Percentiles rank a stretch among this genome's conserved stretches.
phyloP scores from a whole-genome alignment of 179 eudicot species.

The Drosera spatulata region DNA sequence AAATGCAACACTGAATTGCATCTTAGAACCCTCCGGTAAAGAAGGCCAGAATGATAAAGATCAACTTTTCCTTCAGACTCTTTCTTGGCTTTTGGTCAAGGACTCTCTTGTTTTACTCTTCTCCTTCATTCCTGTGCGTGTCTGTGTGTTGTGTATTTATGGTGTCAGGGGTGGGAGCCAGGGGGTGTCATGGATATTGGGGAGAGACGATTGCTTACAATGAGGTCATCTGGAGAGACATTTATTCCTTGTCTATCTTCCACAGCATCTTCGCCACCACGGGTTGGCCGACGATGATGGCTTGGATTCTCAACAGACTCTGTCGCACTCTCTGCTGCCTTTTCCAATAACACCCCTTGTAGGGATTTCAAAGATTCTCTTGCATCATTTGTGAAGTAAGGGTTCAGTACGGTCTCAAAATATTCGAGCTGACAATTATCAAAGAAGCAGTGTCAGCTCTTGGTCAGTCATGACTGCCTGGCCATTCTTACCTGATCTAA shows the following conservation, averaged over 20 bases:
- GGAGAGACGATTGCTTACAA: slow-evolving; percentile 45
- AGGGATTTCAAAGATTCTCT: slow-evolving; percentile 77
- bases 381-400: slow-evolving; percentile 71
- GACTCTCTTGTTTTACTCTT: too few species aligned
- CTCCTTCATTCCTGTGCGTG: too few species aligned
- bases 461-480: too few species aligned
- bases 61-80: too few species aligned
- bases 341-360: slow-evolving; percentile 76
- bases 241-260: slow-evolving; percentile 60
- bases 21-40: too few species aligned
- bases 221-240: slow-evolving; percentile 91
- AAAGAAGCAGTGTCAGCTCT: too few species aligned
- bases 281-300: slow-evolving; percentile 64
- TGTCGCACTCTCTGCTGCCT: slow-evolving; percentile 68
- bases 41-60: too few species aligned
- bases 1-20: too few species aligned
- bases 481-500: too few species aligned
- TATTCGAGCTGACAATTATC: slow-evolving; percentile 64
- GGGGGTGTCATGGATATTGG: neutral
- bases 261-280: slow-evolving; percentile 69
- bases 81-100: too few species aligned
- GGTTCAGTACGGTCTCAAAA: slow-evolving; percentile 82
- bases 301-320: slow-evolving; percentile 76
- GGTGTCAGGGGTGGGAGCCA: too few species aligned
- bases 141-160: too few species aligned